Base-by-base conservation (phyloP, 1,284 basidiomycete genomes). In the Polyporus tsugae region DNA sequence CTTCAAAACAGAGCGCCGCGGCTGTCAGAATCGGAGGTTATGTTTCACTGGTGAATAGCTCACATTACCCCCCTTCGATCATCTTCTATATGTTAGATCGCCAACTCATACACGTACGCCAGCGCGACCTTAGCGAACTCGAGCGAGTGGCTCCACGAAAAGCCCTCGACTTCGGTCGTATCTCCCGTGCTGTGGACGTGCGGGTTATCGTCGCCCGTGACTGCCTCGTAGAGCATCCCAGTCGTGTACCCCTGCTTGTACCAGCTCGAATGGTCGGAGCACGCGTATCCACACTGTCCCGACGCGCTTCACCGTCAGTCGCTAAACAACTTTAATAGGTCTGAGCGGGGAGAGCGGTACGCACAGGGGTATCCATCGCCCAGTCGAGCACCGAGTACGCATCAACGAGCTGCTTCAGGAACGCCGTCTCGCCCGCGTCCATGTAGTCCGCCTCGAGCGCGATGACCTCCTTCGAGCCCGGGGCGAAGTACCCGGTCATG, bases 401-500 rank as follows among this genome's bases (percentile, higher is more conserved):
- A 36, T 78, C 79, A 62, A 83, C 80, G 49, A 85, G 76, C 29
- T 78, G 67, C 67, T 80, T 80, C 49, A 83, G 72, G 78, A 84
- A 84, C 55, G 76, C 78, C 63, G 81, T 83, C 70, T 84, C 72
- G 46, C 78, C 76, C 19, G 73, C 58, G 73, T 88, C 84, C 68
- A 91, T 87, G 75, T 85, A 92, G 78, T 91, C 91, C 63, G 86
- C 82, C 69, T 91, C 85, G 64, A 93, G 80, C 36, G 89, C 89
- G 67, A 92, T 85, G 22, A 84, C 82, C 76, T 91, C 89, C 66
- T 78, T 78, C 2, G 87, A 86, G 38, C 89, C 91, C 1, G 82
- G 78, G 75, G 86, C 88, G 78, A 91, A 87, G 81, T 88, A 93
- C 36, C 89, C 90, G 60, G 85, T 84, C 82, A 84, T 83, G 66